A percentile compares a stretch with the other conserved stretches of the same genome.
Evolutionary conservation across 306 rosid genomes (phyloP).

Genomic region (Clitoria ternatea): DNA sequence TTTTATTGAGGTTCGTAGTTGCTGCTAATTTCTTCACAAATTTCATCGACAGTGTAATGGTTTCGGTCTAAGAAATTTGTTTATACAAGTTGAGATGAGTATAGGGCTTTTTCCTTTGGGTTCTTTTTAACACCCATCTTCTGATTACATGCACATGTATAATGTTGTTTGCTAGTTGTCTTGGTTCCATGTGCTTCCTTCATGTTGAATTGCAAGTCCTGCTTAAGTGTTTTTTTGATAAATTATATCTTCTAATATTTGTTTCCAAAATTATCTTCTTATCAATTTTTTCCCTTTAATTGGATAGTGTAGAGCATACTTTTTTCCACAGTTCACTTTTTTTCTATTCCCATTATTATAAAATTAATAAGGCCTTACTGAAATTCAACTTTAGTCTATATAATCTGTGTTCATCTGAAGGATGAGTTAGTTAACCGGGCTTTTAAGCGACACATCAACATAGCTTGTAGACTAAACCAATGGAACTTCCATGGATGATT

Average conservation of each 20-base stretch:
- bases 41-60: not conserved
- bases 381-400: not conserved
- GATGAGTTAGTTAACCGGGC: not conserved
- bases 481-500: not conserved
- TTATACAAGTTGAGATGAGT: slow-evolving; percentile 40
- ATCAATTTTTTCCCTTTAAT: not conserved
- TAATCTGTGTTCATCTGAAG: not conserved
- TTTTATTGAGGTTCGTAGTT: not conserved
- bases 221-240: not conserved
- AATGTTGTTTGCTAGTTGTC: not conserved
- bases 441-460: not conserved
- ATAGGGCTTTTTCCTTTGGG: slow-evolving; percentile 7
- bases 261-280: not conserved
- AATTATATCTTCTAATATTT: not conserved
- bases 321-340: not conserved
- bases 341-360: not conserved
- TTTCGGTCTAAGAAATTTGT: not conserved
- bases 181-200: not conserved
- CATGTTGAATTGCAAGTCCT: not conserved
- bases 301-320: not conserved
- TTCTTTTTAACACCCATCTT: slow-evolving; percentile 14
- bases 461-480: not conserved
- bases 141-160: not conserved
- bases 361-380: not conserved
- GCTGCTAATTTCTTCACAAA: not conserved